Conservation (phyloP, 139 green algal species). For the Mesostigma viride region DNA sequence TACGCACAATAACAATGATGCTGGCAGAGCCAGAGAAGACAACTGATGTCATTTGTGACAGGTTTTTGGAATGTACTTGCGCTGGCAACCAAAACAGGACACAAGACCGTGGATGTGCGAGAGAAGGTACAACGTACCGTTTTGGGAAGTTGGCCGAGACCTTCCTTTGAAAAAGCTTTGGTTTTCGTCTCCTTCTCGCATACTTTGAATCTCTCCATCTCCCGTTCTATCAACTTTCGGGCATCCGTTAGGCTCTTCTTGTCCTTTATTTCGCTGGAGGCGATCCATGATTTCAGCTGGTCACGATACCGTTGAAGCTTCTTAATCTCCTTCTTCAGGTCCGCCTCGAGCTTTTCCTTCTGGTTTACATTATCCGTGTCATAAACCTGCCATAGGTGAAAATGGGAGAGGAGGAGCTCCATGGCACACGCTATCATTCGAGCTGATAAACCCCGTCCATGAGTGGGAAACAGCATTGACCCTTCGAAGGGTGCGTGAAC, state of each 20-base stretch:
- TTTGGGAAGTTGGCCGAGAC: slow-evolving; percentile 43
- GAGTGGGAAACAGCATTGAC: too few relatives aligned
- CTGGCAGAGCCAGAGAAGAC: too few relatives aligned
- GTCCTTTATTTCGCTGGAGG: slow-evolving; percentile 89
- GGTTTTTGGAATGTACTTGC: not conserved
- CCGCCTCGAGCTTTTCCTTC: slow-evolving; percentile 91
- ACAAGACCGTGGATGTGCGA: not conserved
- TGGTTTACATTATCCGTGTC: slow-evolving; percentile 78
- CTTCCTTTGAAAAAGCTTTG: slow-evolving; percentile 85
- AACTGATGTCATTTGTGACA: too few relatives aligned
- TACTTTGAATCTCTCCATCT: slow-evolving; percentile 97
- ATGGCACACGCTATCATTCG: too few relatives aligned
- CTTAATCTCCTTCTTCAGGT: slow-evolving; percentile 99
- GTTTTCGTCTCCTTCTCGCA: slow-evolving; percentile 93
- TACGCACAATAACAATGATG: too few relatives aligned
- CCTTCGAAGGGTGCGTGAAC: too few relatives aligned
- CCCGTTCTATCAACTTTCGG: slow-evolving; percentile 78
- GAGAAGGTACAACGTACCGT: slow-evolving; percentile 16
- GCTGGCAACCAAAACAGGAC: not conserved
- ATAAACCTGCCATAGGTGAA: slow-evolving; percentile 76
- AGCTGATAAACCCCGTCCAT: too few relatives aligned
- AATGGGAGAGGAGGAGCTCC: not conserved
- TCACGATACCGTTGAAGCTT: slow-evolving; percentile 96
- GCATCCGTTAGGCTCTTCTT: slow-evolving; percentile 69
- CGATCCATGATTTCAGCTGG: slow-evolving; percentile 92